phyloP scores from a whole-genome alignment of 106 monocot genomes.

The Dioscorea dumetorum region DNA sequence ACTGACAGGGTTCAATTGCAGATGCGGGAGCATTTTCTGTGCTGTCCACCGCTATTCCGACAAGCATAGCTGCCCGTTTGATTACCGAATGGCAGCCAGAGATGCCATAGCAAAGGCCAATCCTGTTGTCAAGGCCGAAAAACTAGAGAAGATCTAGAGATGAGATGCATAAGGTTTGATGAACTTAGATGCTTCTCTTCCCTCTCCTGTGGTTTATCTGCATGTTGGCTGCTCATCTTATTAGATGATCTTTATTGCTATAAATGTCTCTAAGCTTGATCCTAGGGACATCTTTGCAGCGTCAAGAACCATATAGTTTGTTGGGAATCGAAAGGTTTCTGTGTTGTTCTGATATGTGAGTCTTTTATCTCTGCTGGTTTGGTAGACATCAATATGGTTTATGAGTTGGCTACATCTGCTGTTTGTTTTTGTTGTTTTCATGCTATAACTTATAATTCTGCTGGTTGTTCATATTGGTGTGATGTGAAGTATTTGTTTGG shows the following conservation, averaged over 20 bases:
- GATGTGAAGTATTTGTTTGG: no score
- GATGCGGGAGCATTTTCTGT: conserved; percentile 30
- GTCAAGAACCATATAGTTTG: background rate
- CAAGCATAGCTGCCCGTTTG: conserved; percentile 31
- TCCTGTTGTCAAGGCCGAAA: conserved; percentile 35
- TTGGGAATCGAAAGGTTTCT: conserved; percentile 10
- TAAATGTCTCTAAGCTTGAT: conserved; percentile 6
- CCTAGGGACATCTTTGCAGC: conserved; percentile 8
- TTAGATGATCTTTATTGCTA: conserved; percentile 10
- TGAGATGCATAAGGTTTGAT: no score
- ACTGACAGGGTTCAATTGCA: conserved; percentile 28
- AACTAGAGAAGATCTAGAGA: conserved; percentile 33
- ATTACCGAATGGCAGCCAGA: conserved; percentile 15
- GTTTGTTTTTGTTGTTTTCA: no score
- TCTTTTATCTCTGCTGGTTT: conserved; percentile 7
- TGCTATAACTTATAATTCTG: no score
- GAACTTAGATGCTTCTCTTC: background rate
- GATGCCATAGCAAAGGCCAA: conserved; percentile 34
- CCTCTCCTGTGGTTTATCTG: background rate
- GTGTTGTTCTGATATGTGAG: conserved; percentile 10
- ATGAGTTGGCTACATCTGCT: no score
- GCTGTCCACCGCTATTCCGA: conserved; percentile 32
- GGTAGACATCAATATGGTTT: background rate
- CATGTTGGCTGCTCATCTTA: conserved; percentile 12
- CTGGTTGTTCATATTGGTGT: no score